Conservation (phyloP, 306 rosid genomes). For the Ormosia semicastrata region DNA sequence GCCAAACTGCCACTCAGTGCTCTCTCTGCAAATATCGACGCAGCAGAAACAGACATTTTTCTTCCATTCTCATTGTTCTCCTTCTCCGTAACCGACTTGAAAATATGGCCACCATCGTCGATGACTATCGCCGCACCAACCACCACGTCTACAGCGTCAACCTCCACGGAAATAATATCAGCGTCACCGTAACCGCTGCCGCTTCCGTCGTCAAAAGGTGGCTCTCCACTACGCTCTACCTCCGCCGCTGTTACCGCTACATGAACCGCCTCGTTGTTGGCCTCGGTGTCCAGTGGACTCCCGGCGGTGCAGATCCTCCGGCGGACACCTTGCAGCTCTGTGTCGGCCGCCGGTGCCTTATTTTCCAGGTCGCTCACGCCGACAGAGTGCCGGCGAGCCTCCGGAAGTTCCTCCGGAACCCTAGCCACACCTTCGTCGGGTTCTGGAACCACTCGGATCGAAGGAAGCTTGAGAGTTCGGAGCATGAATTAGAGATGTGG, state of each 20-base stretch:
- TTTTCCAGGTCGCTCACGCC: constrained; percentile 28
- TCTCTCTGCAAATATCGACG: too few relatives aligned
- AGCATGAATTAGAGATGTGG: not conserved
- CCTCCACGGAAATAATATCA: not conserved
- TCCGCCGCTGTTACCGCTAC: not conserved
- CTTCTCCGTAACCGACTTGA: too few relatives aligned
- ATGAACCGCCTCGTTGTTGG: constrained; percentile 34
- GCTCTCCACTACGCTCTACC: not conserved
- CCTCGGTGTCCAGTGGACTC: constrained; percentile 59
- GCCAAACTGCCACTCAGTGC: not conserved
- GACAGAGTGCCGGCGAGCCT: not conserved
- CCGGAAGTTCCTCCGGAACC: constrained; percentile 20
- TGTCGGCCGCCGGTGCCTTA: constrained; percentile 41
- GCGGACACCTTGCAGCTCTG: constrained; percentile 43
- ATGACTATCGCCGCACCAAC: fast-evolving
- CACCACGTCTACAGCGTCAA: not conserved
- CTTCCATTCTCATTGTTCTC: not conserved
- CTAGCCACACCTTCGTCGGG: constrained; percentile 31
- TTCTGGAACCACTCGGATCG: constrained; percentile 33
- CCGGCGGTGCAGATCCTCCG: not conserved
- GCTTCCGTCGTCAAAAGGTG: constrained; percentile 32
- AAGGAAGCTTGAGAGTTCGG: not conserved
- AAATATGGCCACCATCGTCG: not conserved
- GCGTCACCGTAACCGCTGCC: constrained; percentile 29
- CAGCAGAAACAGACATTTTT: not conserved